Base-by-base conservation (phyloP, 2,329 filamentous ascomycete species). In the Colletotrichum nymphaeae region DNA sequence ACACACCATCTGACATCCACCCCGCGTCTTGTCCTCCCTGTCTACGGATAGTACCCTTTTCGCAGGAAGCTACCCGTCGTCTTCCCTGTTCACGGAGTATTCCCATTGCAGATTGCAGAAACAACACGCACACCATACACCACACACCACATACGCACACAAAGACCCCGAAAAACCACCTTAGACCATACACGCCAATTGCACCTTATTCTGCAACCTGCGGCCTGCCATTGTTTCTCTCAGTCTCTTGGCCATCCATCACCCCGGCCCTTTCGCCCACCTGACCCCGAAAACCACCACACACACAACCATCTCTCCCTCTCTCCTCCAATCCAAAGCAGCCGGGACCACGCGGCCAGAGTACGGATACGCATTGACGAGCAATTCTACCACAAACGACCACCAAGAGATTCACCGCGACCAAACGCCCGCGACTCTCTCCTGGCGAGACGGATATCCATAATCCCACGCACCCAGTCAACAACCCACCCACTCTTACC, bases 131-230 rank as follows among this genome's bases (percentile, higher is more conserved):
- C 57, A 19, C 32, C 58, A 42, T 22, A 12, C 22, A 58, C 64
- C 64, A 68, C 56, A 68, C 60, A 63, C 65, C 65, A 63, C 62
- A 57, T 63, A 67, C 64, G 57, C 62, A 59, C 46, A 70, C 53
- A 28, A 58, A 42, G 63, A 46, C 70, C 60, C 70, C 56, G 19
- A 65, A 73, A 73, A 70, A 65, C 35, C 67, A 73, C 70, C 67
- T 73, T 73, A 57, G 26, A 42, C 70, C 32, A 73, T 32, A 73
- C 66, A 69, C 70, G 55, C 66, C 66, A 70, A 69, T 65, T 58
- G 60, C 66, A 64, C 58, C 53, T 32, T 69, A 35, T 64, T 42
- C 37, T 42, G 37, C 37, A 42, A 19, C 16, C 37, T 42, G 37
- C 37, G 37, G 37, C 69, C 52, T 72, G 49, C 35, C 37, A 14